Evolutionary conservation across 2,329 filamentous ascomycete species (phyloP), one percentile per base, ranked within the genome.

Genomic region (Uncinocarpus reesii): DNA sequence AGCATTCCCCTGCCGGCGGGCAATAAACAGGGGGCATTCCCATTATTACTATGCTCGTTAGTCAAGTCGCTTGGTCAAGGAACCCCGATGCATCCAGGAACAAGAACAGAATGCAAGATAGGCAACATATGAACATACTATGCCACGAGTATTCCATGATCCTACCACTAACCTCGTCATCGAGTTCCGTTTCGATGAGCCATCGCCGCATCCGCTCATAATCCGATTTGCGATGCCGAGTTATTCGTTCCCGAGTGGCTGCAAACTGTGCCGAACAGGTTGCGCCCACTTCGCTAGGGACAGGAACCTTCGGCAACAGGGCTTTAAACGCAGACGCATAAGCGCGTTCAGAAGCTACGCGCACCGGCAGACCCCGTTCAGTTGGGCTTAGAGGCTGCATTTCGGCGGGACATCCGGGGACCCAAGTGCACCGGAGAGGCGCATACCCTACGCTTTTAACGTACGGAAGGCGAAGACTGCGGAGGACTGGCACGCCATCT

Each of bases 61-160:
- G 47, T 28, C 11, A 26, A 2, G 2, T 40, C 32, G 10, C 18
- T 26, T 16, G 11, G 18, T 18, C 8, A 7, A 31, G n/a, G n/a
- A n/a, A n/a, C n/a, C n/a, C n/a, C n/a, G 11, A 43, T 40, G 28
- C 5, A 24, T 16, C 4, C 7, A 21, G 6, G 13, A 40, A 20
- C 18, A 23, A 24, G 6, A 23, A 16, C 7, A 20, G 15, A 2
- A 5, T 42, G 11, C 11, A 26, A 16, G 13, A 26, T 7, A 16
- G 10, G 13, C 18, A 26, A 16, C 21, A 35, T 20, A 4, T n/a
- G 3, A 32, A 52, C 8, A 80, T 76, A 52, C 80, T 76, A 53
- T 78, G 76, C 76, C 76, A 79, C n/a, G 71, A 72, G 59, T 78
- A 78, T 55, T 79, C 76, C 63, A 78, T 67, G 7, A 78, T 69